A percentile compares a stretch with the other conserved stretches of the same genome.
Conservation (phyloP, 306 rosid genomes). For the Casuarina equisetifolia region DNA sequence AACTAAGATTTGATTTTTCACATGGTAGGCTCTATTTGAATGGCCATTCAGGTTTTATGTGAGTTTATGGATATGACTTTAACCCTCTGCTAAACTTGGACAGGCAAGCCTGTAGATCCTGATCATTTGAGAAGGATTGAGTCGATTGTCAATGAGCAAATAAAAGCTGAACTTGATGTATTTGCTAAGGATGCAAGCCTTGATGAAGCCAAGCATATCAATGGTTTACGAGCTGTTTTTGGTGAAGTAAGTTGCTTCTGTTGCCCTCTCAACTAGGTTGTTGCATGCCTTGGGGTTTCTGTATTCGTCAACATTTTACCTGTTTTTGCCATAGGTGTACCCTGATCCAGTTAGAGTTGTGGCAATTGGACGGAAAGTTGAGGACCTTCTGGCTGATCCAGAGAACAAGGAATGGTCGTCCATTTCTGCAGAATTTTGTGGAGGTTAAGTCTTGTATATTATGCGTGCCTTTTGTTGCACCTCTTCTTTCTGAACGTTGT, state of each 20-base stretch:
- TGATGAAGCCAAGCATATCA: slow-evolving; percentile 70
- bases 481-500: slow-evolving; percentile 23
- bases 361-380: slow-evolving; percentile 75
- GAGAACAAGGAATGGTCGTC: slow-evolving; percentile 68
- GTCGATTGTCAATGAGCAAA: slow-evolving; percentile 84
- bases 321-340: slow-evolving; percentile 63
- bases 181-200: slow-evolving; percentile 71
- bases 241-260: slow-evolving; percentile 71
- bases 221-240: slow-evolving; percentile 94
- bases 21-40: slow-evolving; percentile 59
- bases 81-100: slow-evolving; percentile 33
- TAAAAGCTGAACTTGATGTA: slow-evolving; percentile 74
- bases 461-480: slow-evolving; percentile 15
- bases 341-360: slow-evolving; percentile 98
- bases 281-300: slow-evolving; percentile 12
- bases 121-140: slow-evolving; percentile 77
- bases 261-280: slow-evolving; percentile 11
- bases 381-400: slow-evolving; percentile 84
- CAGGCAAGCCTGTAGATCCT: slow-evolving; percentile 89
- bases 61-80: slow-evolving; percentile 4
- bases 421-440: slow-evolving; percentile 86
- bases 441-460: slow-evolving; percentile 52
- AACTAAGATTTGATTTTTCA: slow-evolving; percentile 93
- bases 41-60: slow-evolving; percentile 22
- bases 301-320: slow-evolving; percentile 19